Percentiles rank a stretch among this genome's conserved stretches.
Evolutionary conservation across 345 rosid genomes (phyloP).

Genomic region (Sisymbrium altissimum): DNA sequence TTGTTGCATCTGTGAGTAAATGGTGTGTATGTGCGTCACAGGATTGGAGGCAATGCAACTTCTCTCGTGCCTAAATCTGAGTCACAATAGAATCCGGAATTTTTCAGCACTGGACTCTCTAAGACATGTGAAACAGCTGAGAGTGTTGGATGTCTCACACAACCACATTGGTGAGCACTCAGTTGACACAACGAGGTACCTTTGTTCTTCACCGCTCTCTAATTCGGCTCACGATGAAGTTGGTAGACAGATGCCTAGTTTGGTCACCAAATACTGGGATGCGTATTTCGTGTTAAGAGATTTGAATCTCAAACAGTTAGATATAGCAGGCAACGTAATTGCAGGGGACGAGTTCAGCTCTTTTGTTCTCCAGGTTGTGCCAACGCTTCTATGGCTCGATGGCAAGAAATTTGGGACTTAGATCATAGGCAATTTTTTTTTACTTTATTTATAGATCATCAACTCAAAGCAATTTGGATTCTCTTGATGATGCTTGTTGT

Average conservation of each 20-base stretch:
- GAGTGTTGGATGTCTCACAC: slow-evolving; percentile 69
- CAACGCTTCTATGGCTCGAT: slow-evolving; percentile 65
- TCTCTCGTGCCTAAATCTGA: slow-evolving; percentile 63
- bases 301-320: slow-evolving; percentile 61
- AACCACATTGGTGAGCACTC: slow-evolving; percentile 87
- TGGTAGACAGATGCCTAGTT: slow-evolving; percentile 4
- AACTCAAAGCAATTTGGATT: not conserved
- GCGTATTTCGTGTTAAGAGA: slow-evolving; percentile 56
- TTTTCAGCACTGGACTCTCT: slow-evolving; percentile 74
- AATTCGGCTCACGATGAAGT: slow-evolving; percentile 46
- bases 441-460: not conserved
- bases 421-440: slow-evolving; percentile 14
- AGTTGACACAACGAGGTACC: slow-evolving; percentile 70
- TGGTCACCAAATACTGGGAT: slow-evolving; percentile 56
- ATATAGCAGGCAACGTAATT: slow-evolving; percentile 58
- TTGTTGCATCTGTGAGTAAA: not conserved
- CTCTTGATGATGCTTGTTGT: slow-evolving; percentile 5
- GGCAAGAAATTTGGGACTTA: slow-evolving; percentile 35
- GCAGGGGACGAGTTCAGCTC: slow-evolving; percentile 54
- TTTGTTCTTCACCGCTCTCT: slow-evolving; percentile 71
- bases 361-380: slow-evolving; percentile 55
- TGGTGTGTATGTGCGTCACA: slow-evolving; percentile 22
- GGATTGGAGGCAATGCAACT: slow-evolving; percentile 85
- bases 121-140: slow-evolving; percentile 58
- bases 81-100: slow-evolving; percentile 62